A percentile compares a stretch with the other conserved stretches of the same genome.
Conservation (phyloP, 164 flowering plant species). For the grape (Vitis vinifera) region DNA sequence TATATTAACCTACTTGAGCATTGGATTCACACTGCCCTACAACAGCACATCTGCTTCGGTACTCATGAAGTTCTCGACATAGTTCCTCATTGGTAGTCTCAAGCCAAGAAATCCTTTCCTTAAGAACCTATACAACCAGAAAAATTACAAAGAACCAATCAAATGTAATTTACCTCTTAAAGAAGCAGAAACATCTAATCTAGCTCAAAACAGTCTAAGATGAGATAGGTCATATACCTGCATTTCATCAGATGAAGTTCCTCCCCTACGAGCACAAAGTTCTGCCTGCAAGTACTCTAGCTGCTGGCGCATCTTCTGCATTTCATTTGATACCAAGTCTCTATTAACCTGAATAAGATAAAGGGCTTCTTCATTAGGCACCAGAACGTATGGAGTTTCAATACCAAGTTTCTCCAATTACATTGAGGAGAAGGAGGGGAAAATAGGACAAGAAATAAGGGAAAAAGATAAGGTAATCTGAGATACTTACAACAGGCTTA, state of each 20-base stretch:
- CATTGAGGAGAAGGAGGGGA: not conserved
- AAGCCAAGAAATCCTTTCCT: slow-evolving; percentile 77
- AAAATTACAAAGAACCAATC: not conserved
- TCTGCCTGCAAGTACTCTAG: slow-evolving; percentile 86
- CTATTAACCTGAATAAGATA: slow-evolving; percentile 62
- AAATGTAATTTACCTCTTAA: not conserved
- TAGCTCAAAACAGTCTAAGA: not conserved
- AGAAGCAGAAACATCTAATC: slow-evolving; percentile 1
- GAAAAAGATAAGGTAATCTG: not conserved
- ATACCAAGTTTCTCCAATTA: not conserved
- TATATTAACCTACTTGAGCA: slow-evolving; percentile 36
- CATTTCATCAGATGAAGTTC: slow-evolving; percentile 60
- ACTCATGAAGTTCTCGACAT: slow-evolving; percentile 62
- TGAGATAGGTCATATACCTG: slow-evolving; percentile 38
- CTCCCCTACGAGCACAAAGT: slow-evolving; percentile 83
- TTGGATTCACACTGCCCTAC: slow-evolving; percentile 41
- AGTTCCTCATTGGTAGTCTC: slow-evolving; percentile 78
- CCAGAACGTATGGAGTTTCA: not conserved
- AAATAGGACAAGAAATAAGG: not conserved
- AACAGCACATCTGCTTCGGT: slow-evolving; percentile 44
- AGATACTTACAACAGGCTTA: slow-evolving; percentile 77
- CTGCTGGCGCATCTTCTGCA: slow-evolving; percentile 90
- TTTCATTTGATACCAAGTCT: slow-evolving; percentile 82
- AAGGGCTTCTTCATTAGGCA: not conserved
- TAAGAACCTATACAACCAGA: slow-evolving; percentile 49